These are phyloP conservation scores for Aspergillus wentii DNA, from an alignment of 495 filamentous ascomycete genomes.

Conservation along the genomic window DNA sequence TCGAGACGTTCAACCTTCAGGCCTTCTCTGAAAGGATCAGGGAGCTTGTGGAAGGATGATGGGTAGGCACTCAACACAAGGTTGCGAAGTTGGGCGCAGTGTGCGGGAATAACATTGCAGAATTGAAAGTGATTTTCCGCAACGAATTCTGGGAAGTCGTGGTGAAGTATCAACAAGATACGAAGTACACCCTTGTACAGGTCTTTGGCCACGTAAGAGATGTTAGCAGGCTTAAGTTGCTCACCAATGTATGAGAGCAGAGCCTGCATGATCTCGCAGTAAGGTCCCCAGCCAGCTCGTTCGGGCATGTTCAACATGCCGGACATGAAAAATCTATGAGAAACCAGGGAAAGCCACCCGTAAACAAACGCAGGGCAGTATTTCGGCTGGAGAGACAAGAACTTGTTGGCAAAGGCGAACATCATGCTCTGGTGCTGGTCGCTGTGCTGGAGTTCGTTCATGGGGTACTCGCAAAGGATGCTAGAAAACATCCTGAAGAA, in stretches of 20 bases:
- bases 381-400: slow-evolving; percentile 69
- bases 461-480: slow-evolving; percentile 65
- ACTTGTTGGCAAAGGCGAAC: slow-evolving; percentile 66
- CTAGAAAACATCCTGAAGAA: slow-evolving; percentile 90
- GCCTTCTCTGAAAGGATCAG: slow-evolving; percentile 74
- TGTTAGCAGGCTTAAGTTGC: slow-evolving; percentile 67
- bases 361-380: slow-evolving; percentile 78
- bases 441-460: slow-evolving; percentile 38
- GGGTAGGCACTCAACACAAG: slow-evolving; percentile 83
- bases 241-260: slow-evolving; percentile 72
- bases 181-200: slow-evolving; percentile 81
- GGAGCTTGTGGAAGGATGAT: slow-evolving; percentile 65
- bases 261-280: slow-evolving; percentile 69
- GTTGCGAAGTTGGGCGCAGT: slow-evolving; percentile 86
- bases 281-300: slow-evolving; percentile 68
- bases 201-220: slow-evolving; percentile 68
- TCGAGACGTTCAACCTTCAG: slow-evolving; percentile 78
- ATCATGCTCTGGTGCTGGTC: slow-evolving; percentile 65
- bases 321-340: slow-evolving; percentile 85
- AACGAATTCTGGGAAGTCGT: slow-evolving; percentile 92
- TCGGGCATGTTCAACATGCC: slow-evolving; percentile 65
- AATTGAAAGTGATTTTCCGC: slow-evolving; percentile 81
- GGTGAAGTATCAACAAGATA: slow-evolving; percentile 77
- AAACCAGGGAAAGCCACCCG: slow-evolving; percentile 75
- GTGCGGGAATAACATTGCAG: slow-evolving; percentile 77